Base-by-base conservation (phyloP, 331 rosid genomes). In the Acacia pycnantha region DNA sequence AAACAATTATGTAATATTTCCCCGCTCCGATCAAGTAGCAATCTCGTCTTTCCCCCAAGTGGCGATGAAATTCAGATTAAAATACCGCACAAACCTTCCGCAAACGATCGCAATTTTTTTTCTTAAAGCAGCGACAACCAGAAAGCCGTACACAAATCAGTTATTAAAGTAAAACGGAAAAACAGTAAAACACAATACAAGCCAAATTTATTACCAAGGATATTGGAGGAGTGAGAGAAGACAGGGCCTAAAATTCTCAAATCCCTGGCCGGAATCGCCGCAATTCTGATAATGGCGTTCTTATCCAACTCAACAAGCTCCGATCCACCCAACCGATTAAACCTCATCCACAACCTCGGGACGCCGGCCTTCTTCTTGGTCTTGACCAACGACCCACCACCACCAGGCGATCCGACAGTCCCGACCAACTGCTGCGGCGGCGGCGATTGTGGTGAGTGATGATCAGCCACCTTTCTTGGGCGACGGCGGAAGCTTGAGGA, bases 341-440 rank as follows among this genome's bases (percentile, higher is more conserved):
- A 85, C 59, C 92, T 85, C 92, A 91, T 89, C 95, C 93, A 88
- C 24, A 91, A 83, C 90, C 87, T 88, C 65, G 92, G 83, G 54
- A 91, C 90, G 2, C 87, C 95, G 3, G 92, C 81, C 87, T 91
- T 91, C 93, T 91, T 91, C 95, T 88, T 89, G 69, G 82, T 88
- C 87, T 89, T 91, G 1, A 61, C 89, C 77, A 58, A 70, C 6
- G 73, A 37, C 44, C 76, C 87, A 8, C 79, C 80, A 2, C 50
- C 22, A 11, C 50, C 22, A 19, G 76, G 61, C 0, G 59, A 46
- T 0, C 61, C 76, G 22, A 27, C 43, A 16, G 61, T 33, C 21
- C 61, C 76, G 33, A 56, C 26, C 48, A 73, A 46, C 51, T 37
- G 61, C 35, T 18, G 76, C 24, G 19, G 59, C 2, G 67, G 37